Evolutionary conservation across 2,329 filamentous ascomycete genomes (phyloP).

Genomic region (Aspergillus latus): DNA sequence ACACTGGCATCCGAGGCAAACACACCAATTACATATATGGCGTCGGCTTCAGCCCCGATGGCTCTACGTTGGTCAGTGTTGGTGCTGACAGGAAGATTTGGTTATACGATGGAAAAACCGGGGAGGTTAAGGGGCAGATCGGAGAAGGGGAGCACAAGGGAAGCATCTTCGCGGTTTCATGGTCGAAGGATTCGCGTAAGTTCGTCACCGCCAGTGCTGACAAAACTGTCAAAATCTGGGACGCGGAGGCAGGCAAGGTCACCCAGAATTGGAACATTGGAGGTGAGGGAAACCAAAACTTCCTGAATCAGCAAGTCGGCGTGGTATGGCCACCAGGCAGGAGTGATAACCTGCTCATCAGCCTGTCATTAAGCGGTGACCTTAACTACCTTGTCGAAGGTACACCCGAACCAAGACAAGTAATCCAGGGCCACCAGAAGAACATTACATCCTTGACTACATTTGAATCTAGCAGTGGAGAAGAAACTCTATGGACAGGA

Average conservation of each 20-base stretch:
- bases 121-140: slow-evolving; percentile 74
- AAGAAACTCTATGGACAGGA: slow-evolving; percentile 76
- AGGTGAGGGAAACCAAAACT: slow-evolving; percentile 66
- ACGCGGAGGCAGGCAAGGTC: slow-evolving; percentile 73
- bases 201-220: slow-evolving; percentile 92
- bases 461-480: slow-evolving; percentile 48
- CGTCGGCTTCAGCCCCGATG: slow-evolving; percentile 86
- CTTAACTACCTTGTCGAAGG: slow-evolving; percentile 83
- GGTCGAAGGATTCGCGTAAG: slow-evolving; percentile 80
- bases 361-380: slow-evolving; percentile 81
- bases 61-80: slow-evolving; percentile 76
- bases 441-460: slow-evolving; percentile 75
- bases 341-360: slow-evolving; percentile 84
- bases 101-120: slow-evolving; percentile 94
- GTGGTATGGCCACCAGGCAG: slow-evolving; percentile 85
- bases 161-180: slow-evolving; percentile 88
- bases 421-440: slow-evolving; percentile 88
- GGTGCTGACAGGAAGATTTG: slow-evolving; percentile 92
- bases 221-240: slow-evolving; percentile 93
- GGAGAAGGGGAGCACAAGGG: slow-evolving; percentile 76
- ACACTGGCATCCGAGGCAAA: slow-evolving; percentile 71
- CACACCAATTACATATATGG: slow-evolving; percentile 90
- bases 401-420: slow-evolving; percentile 64
- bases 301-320: slow-evolving; percentile 87
- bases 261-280: slow-evolving; percentile 84